These are phyloP conservation scores for Geotrichum restrictum DNA, from an alignment of 1,139 yeast genomes.

Conservation along the genomic window DNA sequence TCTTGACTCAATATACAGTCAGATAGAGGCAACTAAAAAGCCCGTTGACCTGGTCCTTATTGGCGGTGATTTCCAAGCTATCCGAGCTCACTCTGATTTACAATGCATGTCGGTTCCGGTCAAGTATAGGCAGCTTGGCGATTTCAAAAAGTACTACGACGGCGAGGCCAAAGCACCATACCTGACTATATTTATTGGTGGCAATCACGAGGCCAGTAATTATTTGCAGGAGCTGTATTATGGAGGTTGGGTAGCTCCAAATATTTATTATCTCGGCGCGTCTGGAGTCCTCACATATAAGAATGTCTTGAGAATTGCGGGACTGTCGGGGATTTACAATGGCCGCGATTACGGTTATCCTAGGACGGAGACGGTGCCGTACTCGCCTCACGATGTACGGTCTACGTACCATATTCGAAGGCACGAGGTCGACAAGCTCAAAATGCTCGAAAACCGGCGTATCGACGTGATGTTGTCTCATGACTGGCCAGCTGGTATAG, in stretches of 20 bases:
- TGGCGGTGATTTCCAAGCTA: slow-evolving; percentile 83
- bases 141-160: slow-evolving; percentile 67
- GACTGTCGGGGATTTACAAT: slow-evolving; percentile 81
- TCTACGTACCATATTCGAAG: slow-evolving; percentile 74
- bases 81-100: slow-evolving; percentile 62
- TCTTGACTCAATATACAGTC: slow-evolving; percentile 55
- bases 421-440: slow-evolving; percentile 56
- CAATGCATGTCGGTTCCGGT: slow-evolving; percentile 58
- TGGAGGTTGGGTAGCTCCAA: slow-evolving; percentile 96
- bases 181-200: slow-evolving; percentile 81
- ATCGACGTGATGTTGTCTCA: slow-evolving; percentile 67
- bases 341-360: slow-evolving; percentile 43
- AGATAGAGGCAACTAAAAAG: slow-evolving; percentile 32
- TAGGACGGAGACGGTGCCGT: slow-evolving; percentile 50
- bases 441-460: slow-evolving; percentile 33
- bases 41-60: slow-evolving; percentile 66
- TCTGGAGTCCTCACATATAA: slow-evolving; percentile 52
- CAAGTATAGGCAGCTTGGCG: slow-evolving; percentile 59
- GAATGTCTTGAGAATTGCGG: slow-evolving; percentile 76
- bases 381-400: slow-evolving; percentile 44
- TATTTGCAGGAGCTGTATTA: slow-evolving; percentile 67
- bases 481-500: slow-evolving; percentile 93
- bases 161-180: slow-evolving; percentile 66
- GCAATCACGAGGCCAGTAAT: slow-evolving; percentile 88
- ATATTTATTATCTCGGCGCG: slow-evolving; percentile 83